phyloP scores from a whole-genome alignment of 2,329 filamentous ascomycete genomes.

The Lachnellula hyalina region DNA sequence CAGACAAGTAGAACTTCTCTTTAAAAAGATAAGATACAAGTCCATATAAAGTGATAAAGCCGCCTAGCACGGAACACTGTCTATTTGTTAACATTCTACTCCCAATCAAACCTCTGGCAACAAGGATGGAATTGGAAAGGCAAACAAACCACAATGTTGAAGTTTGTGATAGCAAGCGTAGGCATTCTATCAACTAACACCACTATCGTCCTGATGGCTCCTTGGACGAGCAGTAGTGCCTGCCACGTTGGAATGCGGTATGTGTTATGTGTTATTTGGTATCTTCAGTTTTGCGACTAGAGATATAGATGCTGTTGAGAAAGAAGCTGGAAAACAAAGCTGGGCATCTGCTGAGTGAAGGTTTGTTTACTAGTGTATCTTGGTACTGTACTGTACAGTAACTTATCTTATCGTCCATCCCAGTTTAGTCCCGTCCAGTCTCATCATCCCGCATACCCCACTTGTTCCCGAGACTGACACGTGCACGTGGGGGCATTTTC shows the following conservation, averaged over 20 bases:
- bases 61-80: slow-evolving; percentile 62
- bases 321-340: too few relatives aligned
- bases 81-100: neutral
- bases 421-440: neutral
- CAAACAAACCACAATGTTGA: slow-evolving; percentile 41
- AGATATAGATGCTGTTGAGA: neutral
- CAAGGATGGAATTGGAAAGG: neutral
- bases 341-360: too few relatives aligned
- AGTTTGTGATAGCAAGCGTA: slow-evolving; percentile 44
- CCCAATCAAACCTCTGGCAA: neutral
- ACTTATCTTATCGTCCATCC: neutral
- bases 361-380: too few relatives aligned
- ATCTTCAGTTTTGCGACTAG: too few relatives aligned
- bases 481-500: too few relatives aligned
- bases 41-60: slow-evolving; percentile 86
- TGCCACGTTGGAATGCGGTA: slow-evolving; percentile 13
- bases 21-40: slow-evolving; percentile 86
- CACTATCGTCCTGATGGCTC: slow-evolving; percentile 36
- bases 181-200: slow-evolving; percentile 40
- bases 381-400: neutral
- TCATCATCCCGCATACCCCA: neutral
- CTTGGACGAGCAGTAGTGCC: neutral
- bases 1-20: slow-evolving; percentile 84
- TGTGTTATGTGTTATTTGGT: neutral
- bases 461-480: neutral